A percentile compares a stretch with the other conserved stretches of the same genome.
phyloP scores from a whole-genome alignment of 768 basidiomycete genomes.

The Lentinula raphanica region DNA sequence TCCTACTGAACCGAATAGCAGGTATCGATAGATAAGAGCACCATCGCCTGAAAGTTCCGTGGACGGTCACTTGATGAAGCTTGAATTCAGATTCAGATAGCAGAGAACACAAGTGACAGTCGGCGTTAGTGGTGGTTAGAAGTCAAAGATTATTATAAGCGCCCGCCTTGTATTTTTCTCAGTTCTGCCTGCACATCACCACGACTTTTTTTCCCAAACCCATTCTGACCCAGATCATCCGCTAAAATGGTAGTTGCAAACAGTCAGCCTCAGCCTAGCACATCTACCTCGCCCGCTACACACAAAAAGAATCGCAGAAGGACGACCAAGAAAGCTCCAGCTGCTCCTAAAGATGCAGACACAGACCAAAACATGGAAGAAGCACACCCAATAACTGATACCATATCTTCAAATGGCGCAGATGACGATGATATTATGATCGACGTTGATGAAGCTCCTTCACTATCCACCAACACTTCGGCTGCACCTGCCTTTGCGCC shows the following conservation, averaged over 20 bases:
- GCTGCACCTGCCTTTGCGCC: constrained; percentile 67
- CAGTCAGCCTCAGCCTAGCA: constrained; percentile 14
- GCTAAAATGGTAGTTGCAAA: constrained; percentile 36
- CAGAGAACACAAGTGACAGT: no score
- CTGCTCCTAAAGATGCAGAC: constrained; percentile 18
- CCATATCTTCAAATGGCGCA: constrained; percentile 17
- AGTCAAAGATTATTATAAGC: neutral
- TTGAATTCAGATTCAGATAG: neutral
- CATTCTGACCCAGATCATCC: neutral
- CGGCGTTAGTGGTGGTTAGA: no score
- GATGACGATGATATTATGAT: constrained; percentile 64
- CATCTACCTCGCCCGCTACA: constrained; percentile 10
- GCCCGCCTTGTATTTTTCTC: neutral
- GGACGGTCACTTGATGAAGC: neutral
- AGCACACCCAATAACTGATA: constrained; percentile 14
- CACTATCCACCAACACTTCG: constrained; percentile 35
- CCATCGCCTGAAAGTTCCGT: neutral
- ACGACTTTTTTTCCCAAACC: neutral
- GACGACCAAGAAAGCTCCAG: constrained; percentile 32
- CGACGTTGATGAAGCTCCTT: constrained; percentile 38
- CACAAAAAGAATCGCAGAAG: constrained; percentile 38
- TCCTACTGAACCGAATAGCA: neutral
- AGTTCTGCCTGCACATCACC: neutral
- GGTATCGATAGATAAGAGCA: no score
- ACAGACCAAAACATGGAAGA: constrained; percentile 26